Evolutionary conservation across 805 yeast genomes (phyloP).

Genomic region (Yarrowia divulgata): DNA sequence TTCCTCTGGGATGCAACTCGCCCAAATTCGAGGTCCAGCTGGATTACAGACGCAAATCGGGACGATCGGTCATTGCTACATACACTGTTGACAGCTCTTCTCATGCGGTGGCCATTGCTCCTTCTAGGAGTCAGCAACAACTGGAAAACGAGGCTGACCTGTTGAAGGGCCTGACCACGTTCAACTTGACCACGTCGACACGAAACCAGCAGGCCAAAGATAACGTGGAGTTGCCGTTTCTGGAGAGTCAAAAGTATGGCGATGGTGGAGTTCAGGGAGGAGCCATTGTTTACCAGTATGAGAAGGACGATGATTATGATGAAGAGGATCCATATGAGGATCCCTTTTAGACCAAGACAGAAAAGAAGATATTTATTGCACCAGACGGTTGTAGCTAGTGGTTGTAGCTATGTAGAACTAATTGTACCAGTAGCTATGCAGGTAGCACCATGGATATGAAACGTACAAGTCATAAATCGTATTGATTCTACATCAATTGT

Average conservation of each 20-base stretch:
- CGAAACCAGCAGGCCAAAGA: conserved; percentile 81
- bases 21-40: conserved; percentile 58
- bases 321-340: conserved; percentile 98
- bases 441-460: too few species aligned
- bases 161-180: conserved; percentile 81
- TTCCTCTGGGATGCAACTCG: conserved; percentile 63
- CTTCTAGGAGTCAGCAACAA: conserved; percentile 46
- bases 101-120: conserved; percentile 51
- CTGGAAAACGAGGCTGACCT: conserved; percentile 57
- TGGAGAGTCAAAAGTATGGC: conserved; percentile 77
- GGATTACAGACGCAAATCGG: conserved; percentile 81
- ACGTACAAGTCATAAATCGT: not conserved
- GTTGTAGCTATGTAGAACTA: too few species aligned
- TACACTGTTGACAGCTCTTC: conserved; percentile 60
- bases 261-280: conserved; percentile 76
- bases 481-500: too few species aligned
- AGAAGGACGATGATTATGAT: conserved; percentile 96
- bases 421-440: too few species aligned
- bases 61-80: conserved; percentile 68
- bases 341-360: conserved; percentile 64
- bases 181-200: conserved; percentile 76
- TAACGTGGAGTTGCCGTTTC: conserved; percentile 86
- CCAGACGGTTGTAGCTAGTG: too few species aligned
- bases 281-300: conserved; percentile 94
- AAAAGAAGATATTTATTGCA: not conserved